Percentiles rank a stretch among this genome's conserved stretches.
phyloP scores from a whole-genome alignment of 148 eudicot genomes.

The Cornus florida region DNA sequence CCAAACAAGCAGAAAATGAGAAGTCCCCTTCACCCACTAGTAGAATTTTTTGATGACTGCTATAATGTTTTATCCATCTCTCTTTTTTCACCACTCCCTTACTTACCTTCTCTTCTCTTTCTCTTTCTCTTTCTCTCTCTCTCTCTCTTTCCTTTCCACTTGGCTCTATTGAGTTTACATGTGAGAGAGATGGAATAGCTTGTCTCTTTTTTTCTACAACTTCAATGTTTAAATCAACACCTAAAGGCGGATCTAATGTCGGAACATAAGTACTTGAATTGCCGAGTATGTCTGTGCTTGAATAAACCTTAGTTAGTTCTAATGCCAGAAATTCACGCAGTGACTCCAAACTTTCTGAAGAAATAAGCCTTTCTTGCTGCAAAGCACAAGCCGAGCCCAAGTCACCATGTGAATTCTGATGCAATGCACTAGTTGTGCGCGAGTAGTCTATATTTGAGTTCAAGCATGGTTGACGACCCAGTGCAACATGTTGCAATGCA shows the following conservation, averaged over 20 bases:
- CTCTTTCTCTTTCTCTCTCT: not conserved
- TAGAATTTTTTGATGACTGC: conserved; percentile 8
- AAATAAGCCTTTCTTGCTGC: too few relatives aligned
- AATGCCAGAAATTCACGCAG: too few relatives aligned
- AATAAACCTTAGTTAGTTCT: not conserved
- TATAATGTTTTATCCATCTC: conserved; percentile 11
- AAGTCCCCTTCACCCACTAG: conserved; percentile 26
- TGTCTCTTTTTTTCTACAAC: not conserved
- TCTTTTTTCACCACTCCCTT: not conserved
- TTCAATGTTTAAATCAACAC: not conserved
- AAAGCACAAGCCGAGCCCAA: not conserved
- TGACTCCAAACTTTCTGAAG: not conserved
- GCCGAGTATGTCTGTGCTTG: not conserved
- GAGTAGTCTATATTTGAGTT: not conserved
- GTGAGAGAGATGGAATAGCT: not conserved
- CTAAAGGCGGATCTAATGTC: not conserved
- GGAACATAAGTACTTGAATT: too few relatives aligned
- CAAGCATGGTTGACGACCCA: not conserved
- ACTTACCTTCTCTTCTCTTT: not conserved
- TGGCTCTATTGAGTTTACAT: not conserved
- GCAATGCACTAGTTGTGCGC: not conserved
- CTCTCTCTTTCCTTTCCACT: not conserved
- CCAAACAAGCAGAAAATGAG: conserved; percentile 16
- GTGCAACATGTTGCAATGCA: not conserved
- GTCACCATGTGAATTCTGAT: not conserved